Conservation (phyloP, 192 early-diverging fungal genomes). For the Linnemannia schmuckeri region DNA sequence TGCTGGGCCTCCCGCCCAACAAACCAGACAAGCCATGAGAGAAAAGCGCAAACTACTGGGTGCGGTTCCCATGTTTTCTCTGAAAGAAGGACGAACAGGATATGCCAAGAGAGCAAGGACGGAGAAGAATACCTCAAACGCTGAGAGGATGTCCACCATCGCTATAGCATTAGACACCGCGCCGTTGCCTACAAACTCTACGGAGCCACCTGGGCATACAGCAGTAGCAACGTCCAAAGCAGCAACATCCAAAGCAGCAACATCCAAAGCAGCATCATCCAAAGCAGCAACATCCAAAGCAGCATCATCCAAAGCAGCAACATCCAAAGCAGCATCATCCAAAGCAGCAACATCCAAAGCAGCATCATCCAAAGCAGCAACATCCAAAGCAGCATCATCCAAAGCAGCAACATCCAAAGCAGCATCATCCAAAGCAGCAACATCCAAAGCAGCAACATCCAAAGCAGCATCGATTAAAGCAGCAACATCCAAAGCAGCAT, state of each 20-base stretch:
- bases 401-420: not conserved
- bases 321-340: not conserved
- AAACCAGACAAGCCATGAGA: not conserved
- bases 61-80: not conserved
- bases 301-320: no score
- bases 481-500: not conserved
- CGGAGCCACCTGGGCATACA: not conserved
- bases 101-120: constrained; percentile 1
- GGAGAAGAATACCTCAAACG: not conserved
- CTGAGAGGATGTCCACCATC: not conserved
- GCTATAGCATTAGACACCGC: not conserved
- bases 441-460: not conserved
- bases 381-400: not conserved
- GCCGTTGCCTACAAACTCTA: not conserved
- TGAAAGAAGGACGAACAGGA: not conserved
- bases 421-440: not conserved
- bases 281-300: no score
- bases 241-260: not conserved
- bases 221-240: not conserved
- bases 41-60: not conserved
- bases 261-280: not conserved
- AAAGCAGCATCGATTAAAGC: not conserved
- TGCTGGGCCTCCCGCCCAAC: not conserved
- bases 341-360: not conserved
- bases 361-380: not conserved